Base-by-base conservation (phyloP, 257 asterid species). In the Perilla frutescens region DNA sequence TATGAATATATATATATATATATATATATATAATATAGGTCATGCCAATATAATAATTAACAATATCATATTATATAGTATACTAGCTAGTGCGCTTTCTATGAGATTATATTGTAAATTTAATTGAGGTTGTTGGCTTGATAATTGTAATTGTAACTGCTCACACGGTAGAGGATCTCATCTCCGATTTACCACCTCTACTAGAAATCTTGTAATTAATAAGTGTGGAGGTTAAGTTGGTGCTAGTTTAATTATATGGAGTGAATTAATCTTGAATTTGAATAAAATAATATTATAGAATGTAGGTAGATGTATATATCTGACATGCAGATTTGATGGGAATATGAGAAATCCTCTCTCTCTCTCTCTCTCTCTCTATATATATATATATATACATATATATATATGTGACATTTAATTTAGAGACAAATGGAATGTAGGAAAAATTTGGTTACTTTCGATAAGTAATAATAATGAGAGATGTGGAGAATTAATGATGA, bases 371-470 rank as follows among this genome's bases (percentile, higher is more conserved):
- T n/a, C n/a, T n/a, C n/a, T n/a, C n/a, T n/a, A n/a, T n/a, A n/a
- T n/a, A n/a, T n/a, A n/a, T n/a, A n/a, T n/a, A n/a, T n/a, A n/a
- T n/a, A n/a, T n/a, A n/a, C n/a, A n/a, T n/a, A n/a, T n/a, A n/a
- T n/a, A n/a, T n/a, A n/a, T 45, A 3, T 44, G 41, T 29, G 26
- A 31, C 7, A 66, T 47, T 47, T 5, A 69, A 69, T 39, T 40
- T 40, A 0, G 65, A 40, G 74, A 69, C 74, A 69, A 69, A 69
- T 55, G 74, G 74, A 69, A 69, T 69, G 74, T 69, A 69, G 65
- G 74, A 13, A 41, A 67, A 67, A 49, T n/a, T 32, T 67, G 40
- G 75, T 44, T 51, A 66, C 57, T 64, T 74, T 74, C 43, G 66
- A 64, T 66, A 31, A 15, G 13, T 51, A 73, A 51, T 64, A 64